Percentiles rank a stretch among this genome's conserved stretches.
phyloP scores from a whole-genome alignment of 108 stramenopile species.

The Aurantiochytrium sp. region DNA sequence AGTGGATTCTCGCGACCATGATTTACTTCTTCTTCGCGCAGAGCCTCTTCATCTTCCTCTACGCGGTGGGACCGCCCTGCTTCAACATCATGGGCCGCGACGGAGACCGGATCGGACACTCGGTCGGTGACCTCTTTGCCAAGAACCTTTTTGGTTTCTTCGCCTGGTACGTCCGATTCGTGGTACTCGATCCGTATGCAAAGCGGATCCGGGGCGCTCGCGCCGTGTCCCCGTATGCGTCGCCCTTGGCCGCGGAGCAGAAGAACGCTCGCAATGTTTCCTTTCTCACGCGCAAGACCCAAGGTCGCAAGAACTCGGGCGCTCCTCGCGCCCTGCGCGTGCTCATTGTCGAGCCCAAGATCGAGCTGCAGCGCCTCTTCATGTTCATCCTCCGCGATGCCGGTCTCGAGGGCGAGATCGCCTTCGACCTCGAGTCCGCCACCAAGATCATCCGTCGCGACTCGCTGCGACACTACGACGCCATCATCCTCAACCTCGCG shows the following conservation, averaged over 20 bases:
- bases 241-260: background rate
- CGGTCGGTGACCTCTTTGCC: background rate
- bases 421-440: background rate
- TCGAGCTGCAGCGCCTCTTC: constrained; percentile 13
- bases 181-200: background rate
- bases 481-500: background rate
- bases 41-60: background rate
- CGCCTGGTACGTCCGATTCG: background rate
- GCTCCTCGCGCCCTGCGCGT: background rate
- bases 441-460: background rate
- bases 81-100: background rate
- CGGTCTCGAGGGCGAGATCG: background rate
- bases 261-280: background rate
- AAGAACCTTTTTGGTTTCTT: constrained; percentile 17
- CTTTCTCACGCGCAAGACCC: background rate
- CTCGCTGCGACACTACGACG: background rate
- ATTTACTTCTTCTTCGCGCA: background rate
- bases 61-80: background rate
- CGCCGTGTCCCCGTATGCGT: background rate
- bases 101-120: background rate
- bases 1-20: background rate
- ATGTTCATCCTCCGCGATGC: background rate
- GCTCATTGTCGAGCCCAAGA: constrained; percentile 1
- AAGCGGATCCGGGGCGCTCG: background rate
- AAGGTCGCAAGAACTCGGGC: background rate